phyloP scores from a whole-genome alignment of 805 yeast species.

The Yarrowia sp. region DNA sequence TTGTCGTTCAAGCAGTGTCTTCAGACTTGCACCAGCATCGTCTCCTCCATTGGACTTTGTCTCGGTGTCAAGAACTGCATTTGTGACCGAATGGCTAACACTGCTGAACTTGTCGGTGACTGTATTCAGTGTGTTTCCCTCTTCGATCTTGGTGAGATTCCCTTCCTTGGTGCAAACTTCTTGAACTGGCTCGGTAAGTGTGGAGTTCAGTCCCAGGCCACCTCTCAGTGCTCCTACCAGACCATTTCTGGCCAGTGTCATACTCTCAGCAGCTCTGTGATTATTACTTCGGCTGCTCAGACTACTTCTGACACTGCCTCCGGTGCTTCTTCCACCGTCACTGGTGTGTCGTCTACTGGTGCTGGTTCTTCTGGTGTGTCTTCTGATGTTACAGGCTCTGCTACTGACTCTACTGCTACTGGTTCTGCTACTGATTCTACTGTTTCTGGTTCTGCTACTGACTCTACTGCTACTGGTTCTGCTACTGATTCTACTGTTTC shows the following conservation, averaged over 20 bases:
- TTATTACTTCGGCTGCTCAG: neutral
- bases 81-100: neutral
- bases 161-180: constrained; percentile 2
- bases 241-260: neutral
- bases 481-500: too few relatives aligned
- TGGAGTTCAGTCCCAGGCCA: neutral
- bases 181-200: neutral
- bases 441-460: too few relatives aligned
- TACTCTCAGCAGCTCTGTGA: neutral
- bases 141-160: neutral
- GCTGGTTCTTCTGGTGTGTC: neutral
- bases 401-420: too few relatives aligned
- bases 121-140: neutral
- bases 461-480: too few relatives aligned
- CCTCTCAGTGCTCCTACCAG: neutral
- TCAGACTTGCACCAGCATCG: neutral
- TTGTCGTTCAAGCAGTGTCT: neutral
- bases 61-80: neutral
- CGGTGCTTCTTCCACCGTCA: neutral
- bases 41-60: neutral
- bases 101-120: neutral
- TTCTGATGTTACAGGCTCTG: neutral
- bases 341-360: neutral
- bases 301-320: neutral
- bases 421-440: too few relatives aligned